Base-by-base conservation (phyloP, 2,329 filamentous ascomycete genomes). In the Tolypocladium cylindrosporum region DNA sequence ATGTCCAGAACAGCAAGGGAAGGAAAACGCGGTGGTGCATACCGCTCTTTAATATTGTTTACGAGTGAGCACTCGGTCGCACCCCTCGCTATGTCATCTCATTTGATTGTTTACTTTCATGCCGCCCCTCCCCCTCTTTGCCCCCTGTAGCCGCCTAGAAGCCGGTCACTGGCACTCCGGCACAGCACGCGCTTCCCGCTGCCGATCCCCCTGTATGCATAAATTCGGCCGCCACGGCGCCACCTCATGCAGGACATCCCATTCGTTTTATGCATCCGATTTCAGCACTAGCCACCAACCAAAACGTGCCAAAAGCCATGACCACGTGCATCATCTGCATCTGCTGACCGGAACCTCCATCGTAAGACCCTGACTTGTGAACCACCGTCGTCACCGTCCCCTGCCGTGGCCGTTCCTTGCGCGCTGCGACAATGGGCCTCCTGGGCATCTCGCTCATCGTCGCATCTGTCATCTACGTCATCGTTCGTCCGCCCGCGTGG, bases 361-460 rank as follows among this genome's bases (percentile, higher is more conserved):
- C n/a, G n/a, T 27, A 16, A 36, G 34, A 40, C n/a, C 51, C 51
- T 27, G 51, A 40, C 37, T 39, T 39, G 4, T 5, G 11, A 37
- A 9, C 48, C 27, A 8, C 27, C 45, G 27, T n/a, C 48, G 27
- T 19, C 52, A 51, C 14, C 31, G 16, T 11, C 36, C 36, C n/a
- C 21, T n/a, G 45, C 24, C 41, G 41, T 11, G 19, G 14, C 3
- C 4, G n/a, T 39, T 7, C 34, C 34, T 53, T 36, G 10, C 50
- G 19, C 50, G 9, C 36, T 24, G 52, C 52, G 52, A 53, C 48
- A 21, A 58, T 58, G 57, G 57, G 37, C 61, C 69, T 84, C 65
- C 65, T 87, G 61, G 84, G 82, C 62, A 71, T 86, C 61, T 84
- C 84, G n/a, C 74, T 88, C 61, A 75, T 87, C 65, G 69, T 87